Conservation (phyloP, 805 yeast species). For the Candida broadrunensis region DNA sequence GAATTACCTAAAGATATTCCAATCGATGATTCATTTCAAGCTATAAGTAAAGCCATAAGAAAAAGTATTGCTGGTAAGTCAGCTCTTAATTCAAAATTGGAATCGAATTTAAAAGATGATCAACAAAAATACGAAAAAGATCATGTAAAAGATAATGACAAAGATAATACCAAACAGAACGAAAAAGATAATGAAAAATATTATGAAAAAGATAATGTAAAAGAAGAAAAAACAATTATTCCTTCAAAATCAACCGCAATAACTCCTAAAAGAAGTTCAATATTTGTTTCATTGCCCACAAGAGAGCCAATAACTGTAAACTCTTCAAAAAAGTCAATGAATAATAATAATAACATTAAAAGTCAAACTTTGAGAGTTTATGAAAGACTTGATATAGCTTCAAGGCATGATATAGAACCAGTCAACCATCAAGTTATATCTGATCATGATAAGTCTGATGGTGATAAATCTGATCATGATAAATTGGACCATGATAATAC, state of each 20-base stretch:
- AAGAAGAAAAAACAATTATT: not conserved
- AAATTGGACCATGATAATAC: too few relatives aligned
- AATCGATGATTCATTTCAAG: constrained; percentile 42
- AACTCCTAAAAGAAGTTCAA: constrained; percentile 31
- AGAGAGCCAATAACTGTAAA: constrained; percentile 33
- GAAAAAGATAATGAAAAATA: not conserved
- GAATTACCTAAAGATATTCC: not conserved
- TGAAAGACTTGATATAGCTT: constrained; percentile 11
- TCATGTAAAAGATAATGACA: too few relatives aligned
- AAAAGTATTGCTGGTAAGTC: constrained; percentile 41
- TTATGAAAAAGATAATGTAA: not conserved
- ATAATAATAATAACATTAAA: not conserved
- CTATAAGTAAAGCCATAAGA: constrained; percentile 45
- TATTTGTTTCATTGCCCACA: constrained; percentile 35
- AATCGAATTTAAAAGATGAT: not conserved
- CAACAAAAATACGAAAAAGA: not conserved
- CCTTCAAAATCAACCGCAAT: constrained; percentile 1
- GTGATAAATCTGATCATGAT: too few relatives aligned
- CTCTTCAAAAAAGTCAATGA: constrained; percentile 10
- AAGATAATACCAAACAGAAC: not conserved
- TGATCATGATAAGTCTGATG: too few relatives aligned
- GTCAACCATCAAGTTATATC: too few relatives aligned
- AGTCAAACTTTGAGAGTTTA: constrained; percentile 17
- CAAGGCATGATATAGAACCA: constrained; percentile 8
- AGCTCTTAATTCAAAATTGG: not conserved